Base-by-base conservation (phyloP, 2,329 filamentous ascomycete genomes). In the Nigrospora oryzae region DNA sequence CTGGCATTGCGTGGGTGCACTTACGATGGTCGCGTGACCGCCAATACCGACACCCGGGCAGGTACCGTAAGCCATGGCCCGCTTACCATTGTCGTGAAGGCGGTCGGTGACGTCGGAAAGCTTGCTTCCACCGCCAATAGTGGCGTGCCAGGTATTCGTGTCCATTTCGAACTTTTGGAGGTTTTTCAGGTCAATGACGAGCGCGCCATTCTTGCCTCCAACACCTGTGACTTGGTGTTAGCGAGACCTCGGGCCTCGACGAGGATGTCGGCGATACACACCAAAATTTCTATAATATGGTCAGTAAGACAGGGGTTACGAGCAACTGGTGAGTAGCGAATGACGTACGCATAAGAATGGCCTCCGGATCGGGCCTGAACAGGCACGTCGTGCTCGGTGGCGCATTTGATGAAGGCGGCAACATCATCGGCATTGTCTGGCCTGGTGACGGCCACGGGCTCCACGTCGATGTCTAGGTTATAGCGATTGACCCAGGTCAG, bases 341-440 rank as follows among this genome's bases (percentile, higher is more conserved):
- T 28, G 3, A 48, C 70, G 53, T 57, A 75, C 73, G 67, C 79
- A 50, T 81, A 85, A 0, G 78, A 83, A 53, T 84, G 81, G 0
- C 81, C 81, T 4, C 81, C 81, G 2, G 77, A 80, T 50, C 71
- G 76, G 17, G 81, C 74, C 55, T 83, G 79, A 0, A 84, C 77
- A 50, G 75, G 74, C 43, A 76, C 59, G 6, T 63, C 63, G 46
- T 66, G 63, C 19, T 69, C 49, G 2, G 57, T 64, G 5, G 79
- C 81, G 54, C 80, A 84, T 42, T 73, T 70, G 35, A 84, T 69
- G 13, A 78, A 73, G 16, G 63, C 70, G 2, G 77, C 69, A 2
- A 84, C 72, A 44, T 83, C 75, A 17, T 73, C 59, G 11, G 70
- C 64, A 0, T 63, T 75, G 5, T 64, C 60, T 0, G 80, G 80